Percentiles rank a stretch among this genome's conserved stretches.
Conservation (phyloP, 768 basidiomycete species). For the Boletus pseudopeckii region DNA sequence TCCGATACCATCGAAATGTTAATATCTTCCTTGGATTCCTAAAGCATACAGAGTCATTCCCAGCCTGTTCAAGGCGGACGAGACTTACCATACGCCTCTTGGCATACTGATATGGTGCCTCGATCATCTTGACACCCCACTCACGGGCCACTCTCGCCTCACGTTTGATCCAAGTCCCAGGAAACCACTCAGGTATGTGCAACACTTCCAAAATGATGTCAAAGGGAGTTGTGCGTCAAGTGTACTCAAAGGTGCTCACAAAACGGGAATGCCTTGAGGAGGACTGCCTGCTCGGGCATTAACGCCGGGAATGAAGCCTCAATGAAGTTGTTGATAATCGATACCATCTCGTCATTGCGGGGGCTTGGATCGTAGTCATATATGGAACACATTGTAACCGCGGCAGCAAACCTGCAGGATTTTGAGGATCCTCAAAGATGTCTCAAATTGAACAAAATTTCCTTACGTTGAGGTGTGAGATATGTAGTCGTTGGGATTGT, state of each 20-base stretch:
- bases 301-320: slow-evolving; percentile 1
- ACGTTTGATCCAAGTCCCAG: slow-evolving; percentile 13
- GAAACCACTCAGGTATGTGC: slow-evolving; percentile 27
- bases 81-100: slow-evolving; percentile 8
- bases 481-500: slow-evolving; percentile 1
- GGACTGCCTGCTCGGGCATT: slow-evolving; percentile 12
- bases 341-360: slow-evolving; percentile 15
- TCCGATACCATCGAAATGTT: slow-evolving; percentile 14
- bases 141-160: slow-evolving; percentile 9
- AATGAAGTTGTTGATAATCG: slow-evolving; percentile 8
- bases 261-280: slow-evolving; percentile 17
- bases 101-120: slow-evolving; percentile 14
- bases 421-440: background rate
- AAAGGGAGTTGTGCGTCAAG: background rate
- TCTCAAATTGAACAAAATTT: background rate
- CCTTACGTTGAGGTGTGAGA: slow-evolving; percentile 12
- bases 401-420: slow-evolving; percentile 28
- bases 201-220: slow-evolving; percentile 14
- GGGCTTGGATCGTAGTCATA: slow-evolving; percentile 22
- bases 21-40: slow-evolving; percentile 6
- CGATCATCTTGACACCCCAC: slow-evolving; percentile 7
- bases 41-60: background rate
- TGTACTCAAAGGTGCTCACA: background rate
- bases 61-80: background rate
- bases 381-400: slow-evolving; percentile 24